A percentile compares a stretch with the other conserved stretches of the same genome.
Evolutionary conservation across 345 rosid genomes (phyloP).

Genomic region (Reutealis trisperma): DNA sequence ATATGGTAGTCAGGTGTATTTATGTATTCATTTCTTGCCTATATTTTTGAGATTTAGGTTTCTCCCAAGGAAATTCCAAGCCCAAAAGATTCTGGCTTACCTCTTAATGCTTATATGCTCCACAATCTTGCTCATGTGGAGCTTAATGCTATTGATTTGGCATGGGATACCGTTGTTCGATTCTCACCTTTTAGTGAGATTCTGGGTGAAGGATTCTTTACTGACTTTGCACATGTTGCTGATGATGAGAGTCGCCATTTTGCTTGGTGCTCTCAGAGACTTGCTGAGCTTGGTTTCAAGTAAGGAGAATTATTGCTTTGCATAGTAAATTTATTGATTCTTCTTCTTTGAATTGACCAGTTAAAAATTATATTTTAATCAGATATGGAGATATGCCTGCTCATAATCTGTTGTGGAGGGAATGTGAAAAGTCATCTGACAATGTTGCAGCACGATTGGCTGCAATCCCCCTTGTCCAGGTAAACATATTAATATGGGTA

Average conservation of each 20-base stretch:
- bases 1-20: neutral
- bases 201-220: slow-evolving; percentile 72
- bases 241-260: slow-evolving; percentile 98
- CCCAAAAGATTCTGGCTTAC: slow-evolving; percentile 71
- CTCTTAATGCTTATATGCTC: slow-evolving; percentile 90
- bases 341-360: slow-evolving; percentile 1
- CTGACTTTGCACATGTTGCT: slow-evolving; percentile 95
- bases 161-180: slow-evolving; percentile 94
- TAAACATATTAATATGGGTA: slow-evolving; percentile 11
- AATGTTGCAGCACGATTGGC: slow-evolving; percentile 89
- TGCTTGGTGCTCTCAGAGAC: slow-evolving; percentile 90
- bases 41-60: slow-evolving; percentile 45
- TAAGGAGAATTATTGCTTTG: slow-evolving; percentile 24
- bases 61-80: slow-evolving; percentile 70
- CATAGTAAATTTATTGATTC: neutral
- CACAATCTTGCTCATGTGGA: slow-evolving; percentile 94
- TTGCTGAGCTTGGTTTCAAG: slow-evolving; percentile 89
- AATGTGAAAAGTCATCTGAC: slow-evolving; percentile 77
- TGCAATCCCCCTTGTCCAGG: slow-evolving; percentile 74
- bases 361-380: slow-evolving; percentile 1
- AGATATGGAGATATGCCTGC: slow-evolving; percentile 98
- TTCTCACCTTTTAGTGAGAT: slow-evolving; percentile 65
- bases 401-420: slow-evolving; percentile 86
- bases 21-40: neutral
- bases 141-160: slow-evolving; percentile 95